Evolutionary conservation across 192 early-diverging fungal species (phyloP).

Genomic region (Backusella australiensis): DNA sequence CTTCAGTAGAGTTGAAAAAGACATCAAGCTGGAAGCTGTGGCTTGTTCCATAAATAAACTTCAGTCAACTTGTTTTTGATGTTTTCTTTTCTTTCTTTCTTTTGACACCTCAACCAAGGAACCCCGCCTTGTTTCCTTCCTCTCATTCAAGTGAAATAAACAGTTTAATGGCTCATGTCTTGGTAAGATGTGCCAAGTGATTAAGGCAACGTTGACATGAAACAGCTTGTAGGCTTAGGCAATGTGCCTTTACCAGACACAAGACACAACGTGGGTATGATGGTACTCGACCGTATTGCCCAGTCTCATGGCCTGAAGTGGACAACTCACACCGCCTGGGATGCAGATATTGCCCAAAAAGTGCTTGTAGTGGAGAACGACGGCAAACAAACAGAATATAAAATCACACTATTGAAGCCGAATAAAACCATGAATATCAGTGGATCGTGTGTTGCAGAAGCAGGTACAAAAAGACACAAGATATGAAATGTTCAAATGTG

Average conservation of each 20-base stretch:
- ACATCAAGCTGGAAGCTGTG: background rate
- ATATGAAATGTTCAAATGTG: background rate
- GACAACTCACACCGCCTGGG: constrained; percentile 33
- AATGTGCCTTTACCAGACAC: constrained; percentile 64
- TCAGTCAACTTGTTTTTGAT: background rate
- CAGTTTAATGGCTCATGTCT: background rate
- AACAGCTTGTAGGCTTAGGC: constrained; percentile 67
- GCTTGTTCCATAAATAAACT: background rate
- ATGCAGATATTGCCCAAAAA: constrained; percentile 5
- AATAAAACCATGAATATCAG: constrained; percentile 64
- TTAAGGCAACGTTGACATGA: background rate
- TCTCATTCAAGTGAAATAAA: background rate
- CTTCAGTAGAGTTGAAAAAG: too few species aligned
- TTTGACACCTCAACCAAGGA: too few species aligned
- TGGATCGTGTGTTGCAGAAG: constrained; percentile 57
- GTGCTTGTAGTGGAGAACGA: constrained; percentile 12
- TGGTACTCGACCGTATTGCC: constrained; percentile 57
- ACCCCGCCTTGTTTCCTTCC: background rate
- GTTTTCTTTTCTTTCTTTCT: background rate
- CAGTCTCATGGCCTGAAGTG: constrained; percentile 40
- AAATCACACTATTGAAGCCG: constrained; percentile 62
- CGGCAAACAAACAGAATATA: constrained; percentile 4
- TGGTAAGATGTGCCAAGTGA: background rate
- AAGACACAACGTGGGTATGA: constrained; percentile 72
- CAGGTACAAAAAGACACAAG: constrained; percentile 40